Evolutionary conservation across 768 basidiomycete genomes (phyloP).

Genomic region (Clitopilus hobsonii): DNA sequence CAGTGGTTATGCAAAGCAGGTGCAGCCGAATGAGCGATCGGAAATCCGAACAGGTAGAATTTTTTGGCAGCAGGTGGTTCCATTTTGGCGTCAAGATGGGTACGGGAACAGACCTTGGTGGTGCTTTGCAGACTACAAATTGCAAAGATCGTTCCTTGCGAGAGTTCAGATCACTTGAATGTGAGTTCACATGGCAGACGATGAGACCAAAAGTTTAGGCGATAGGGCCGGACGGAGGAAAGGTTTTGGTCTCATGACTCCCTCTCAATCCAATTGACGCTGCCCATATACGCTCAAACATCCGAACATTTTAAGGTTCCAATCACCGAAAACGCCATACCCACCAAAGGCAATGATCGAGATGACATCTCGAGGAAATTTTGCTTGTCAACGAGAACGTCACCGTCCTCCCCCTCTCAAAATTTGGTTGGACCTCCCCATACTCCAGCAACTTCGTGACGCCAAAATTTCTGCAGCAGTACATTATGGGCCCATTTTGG

Average conservation of each 20-base stretch:
- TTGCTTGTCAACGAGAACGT: too few relatives aligned
- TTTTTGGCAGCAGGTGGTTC: conserved; percentile 9
- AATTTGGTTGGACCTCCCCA: too few relatives aligned
- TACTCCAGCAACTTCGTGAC: too few relatives aligned
- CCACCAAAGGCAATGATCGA: too few relatives aligned
- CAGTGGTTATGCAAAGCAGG: conserved; percentile 26
- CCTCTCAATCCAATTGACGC: not conserved
- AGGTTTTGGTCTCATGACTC: not conserved
- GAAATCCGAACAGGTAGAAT: conserved; percentile 28
- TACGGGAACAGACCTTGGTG: not conserved
- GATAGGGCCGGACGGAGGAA: not conserved
- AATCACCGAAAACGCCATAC: too few relatives aligned
- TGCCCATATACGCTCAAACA: not conserved
- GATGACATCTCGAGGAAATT: too few relatives aligned
- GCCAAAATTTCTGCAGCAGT: too few relatives aligned
- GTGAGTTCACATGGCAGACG: not conserved
- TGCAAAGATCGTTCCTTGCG: not conserved
- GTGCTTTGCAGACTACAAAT: not conserved
- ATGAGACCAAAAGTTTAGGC: not conserved
- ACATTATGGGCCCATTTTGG: too few relatives aligned
- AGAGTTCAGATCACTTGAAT: not conserved
- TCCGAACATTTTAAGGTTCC: too few relatives aligned
- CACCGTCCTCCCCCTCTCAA: too few relatives aligned
- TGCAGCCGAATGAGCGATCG: conserved; percentile 28
- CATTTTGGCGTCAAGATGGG: not conserved